Percentiles rank a stretch among this genome's conserved stretches.
These are phyloP conservation scores for Ophiocordyceps polyrhachis-furcata DNA, from an alignment of 2,329 filamentous ascomycete species.

Conservation along the genomic window DNA sequence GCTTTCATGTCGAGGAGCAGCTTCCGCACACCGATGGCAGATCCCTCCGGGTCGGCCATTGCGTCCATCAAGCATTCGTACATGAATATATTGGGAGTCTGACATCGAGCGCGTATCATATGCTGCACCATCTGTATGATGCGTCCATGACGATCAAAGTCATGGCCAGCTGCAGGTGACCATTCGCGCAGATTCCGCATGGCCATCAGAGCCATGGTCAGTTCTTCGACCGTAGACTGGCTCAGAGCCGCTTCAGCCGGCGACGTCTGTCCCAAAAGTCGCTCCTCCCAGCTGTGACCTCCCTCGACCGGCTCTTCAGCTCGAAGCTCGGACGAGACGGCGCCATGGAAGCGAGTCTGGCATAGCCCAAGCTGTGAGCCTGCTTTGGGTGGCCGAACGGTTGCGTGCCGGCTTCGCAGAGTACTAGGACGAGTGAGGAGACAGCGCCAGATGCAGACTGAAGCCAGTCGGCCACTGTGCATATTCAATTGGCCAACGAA, in stretches of 20 bases:
- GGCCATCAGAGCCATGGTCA: slow-evolving; percentile 10
- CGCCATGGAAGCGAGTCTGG: background rate
- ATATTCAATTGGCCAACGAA: background rate
- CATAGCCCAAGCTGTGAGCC: background rate
- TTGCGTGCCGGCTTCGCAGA: background rate
- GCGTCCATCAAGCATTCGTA: slow-evolving; percentile 62
- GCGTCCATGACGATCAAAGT: slow-evolving; percentile 10
- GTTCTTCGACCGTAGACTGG: slow-evolving; percentile 7
- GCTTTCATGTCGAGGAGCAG: slow-evolving; percentile 57
- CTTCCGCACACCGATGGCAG: slow-evolving; percentile 38
- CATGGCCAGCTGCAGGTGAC: slow-evolving; percentile 4
- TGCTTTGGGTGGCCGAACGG: background rate
- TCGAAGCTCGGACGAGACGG: background rate
- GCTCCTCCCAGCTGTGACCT: slow-evolving; percentile 1
- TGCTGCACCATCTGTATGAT: slow-evolving; percentile 30
- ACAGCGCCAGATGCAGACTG: background rate
- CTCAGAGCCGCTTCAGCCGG: slow-evolving; percentile 6
- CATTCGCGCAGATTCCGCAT: slow-evolving; percentile 8
- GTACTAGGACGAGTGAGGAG: background rate
- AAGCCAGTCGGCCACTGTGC: background rate
- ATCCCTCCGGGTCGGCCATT: slow-evolving; percentile 50
- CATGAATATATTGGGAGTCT: slow-evolving; percentile 35
- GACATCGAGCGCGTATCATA: slow-evolving; percentile 35
- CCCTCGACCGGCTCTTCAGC: background rate
- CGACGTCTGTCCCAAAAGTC: slow-evolving; percentile 5